phyloP scores from a whole-genome alignment of 805 yeast species.

The Metschnikowia borealis region DNA sequence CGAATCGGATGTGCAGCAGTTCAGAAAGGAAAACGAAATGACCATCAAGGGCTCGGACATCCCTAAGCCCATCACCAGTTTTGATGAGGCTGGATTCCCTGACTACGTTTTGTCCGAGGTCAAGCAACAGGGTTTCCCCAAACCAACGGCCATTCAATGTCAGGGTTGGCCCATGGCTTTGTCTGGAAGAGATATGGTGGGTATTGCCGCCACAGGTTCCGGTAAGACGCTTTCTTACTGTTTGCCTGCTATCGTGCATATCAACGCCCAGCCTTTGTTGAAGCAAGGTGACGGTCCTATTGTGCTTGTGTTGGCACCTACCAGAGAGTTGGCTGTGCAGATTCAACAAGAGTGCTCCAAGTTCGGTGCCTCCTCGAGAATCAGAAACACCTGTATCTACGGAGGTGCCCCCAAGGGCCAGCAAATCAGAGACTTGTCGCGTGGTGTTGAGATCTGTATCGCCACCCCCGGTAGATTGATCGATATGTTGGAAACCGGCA shows the following conservation, averaged over 20 bases:
- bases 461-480: conserved; percentile 99
- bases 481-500: conserved; percentile 93
- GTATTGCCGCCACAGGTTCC: conserved; percentile 98
- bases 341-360: conserved; percentile 94
- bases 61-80: conserved; percentile 88
- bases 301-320: conserved; percentile 93
- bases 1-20: conserved; percentile 65
- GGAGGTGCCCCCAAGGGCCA: conserved; percentile 99
- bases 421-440: conserved; percentile 90
- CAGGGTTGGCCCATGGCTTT: conserved; percentile 99
- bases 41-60: conserved; percentile 75
- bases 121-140: conserved; percentile 85
- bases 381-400: conserved; percentile 94
- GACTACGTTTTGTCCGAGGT: conserved; percentile 87
- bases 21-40: conserved; percentile 86
- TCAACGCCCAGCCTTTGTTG: conserved; percentile 94
- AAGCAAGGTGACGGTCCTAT: conserved; percentile 96
- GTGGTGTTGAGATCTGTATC: conserved; percentile 94
- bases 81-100: conserved; percentile 98
- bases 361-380: conserved; percentile 87
- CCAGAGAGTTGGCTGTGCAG: conserved; percentile 98
- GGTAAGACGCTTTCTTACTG: conserved; percentile 98
- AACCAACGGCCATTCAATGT: conserved; percentile 95
- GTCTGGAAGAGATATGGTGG: conserved; percentile 98
- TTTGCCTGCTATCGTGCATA: conserved; percentile 95